phyloP scores from a whole-genome alignment of 768 basidiomycete genomes.

The Boletus sp. region DNA sequence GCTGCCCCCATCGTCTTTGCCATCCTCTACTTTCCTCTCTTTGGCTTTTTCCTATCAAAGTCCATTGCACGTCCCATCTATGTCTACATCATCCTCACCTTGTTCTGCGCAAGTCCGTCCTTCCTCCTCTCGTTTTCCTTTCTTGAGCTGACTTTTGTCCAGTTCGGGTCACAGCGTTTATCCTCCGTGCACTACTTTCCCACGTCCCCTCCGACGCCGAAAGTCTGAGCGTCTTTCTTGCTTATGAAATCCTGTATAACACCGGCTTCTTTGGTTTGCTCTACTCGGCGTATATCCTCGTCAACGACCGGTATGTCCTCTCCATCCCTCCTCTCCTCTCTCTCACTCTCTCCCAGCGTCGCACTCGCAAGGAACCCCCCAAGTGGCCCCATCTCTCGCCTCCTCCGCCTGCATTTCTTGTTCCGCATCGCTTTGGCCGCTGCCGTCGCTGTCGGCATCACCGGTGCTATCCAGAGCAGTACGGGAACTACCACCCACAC shows the following conservation, averaged over 20 bases:
- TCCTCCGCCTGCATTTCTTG: slow-evolving; percentile 18
- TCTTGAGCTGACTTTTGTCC: not conserved
- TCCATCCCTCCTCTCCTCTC: fast-evolving
- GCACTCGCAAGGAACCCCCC: slow-evolving; percentile 18
- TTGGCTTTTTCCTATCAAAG: slow-evolving; percentile 14
- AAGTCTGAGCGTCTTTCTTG: slow-evolving; percentile 22
- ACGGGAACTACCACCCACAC: slow-evolving; percentile 1
- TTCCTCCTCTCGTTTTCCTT: fast-evolving
- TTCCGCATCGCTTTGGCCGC: slow-evolving; percentile 27
- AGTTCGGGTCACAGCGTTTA: slow-evolving; percentile 20
- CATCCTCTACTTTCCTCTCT: slow-evolving; percentile 21
- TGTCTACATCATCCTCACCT: slow-evolving; percentile 17
- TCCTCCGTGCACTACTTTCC: slow-evolving; percentile 18
- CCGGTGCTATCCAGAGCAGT: slow-evolving; percentile 20
- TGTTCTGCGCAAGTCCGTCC: slow-evolving; percentile 31
- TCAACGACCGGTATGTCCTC: slow-evolving; percentile 28
- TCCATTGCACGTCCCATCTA: slow-evolving; percentile 18
- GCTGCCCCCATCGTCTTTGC: slow-evolving; percentile 29
- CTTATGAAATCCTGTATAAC: slow-evolving; percentile 35
- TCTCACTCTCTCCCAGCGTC: slow-evolving; percentile 9
- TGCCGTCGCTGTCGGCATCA: slow-evolving; percentile 30
- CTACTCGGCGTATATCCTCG: slow-evolving; percentile 32
- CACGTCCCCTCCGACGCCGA: slow-evolving; percentile 19
- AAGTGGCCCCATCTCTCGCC: slow-evolving; percentile 7
- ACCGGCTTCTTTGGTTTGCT: slow-evolving; percentile 33